These are phyloP conservation scores for Hypoxylon sp. DNA, from an alignment of 2,329 filamentous ascomycete species.

Conservation along the genomic window DNA sequence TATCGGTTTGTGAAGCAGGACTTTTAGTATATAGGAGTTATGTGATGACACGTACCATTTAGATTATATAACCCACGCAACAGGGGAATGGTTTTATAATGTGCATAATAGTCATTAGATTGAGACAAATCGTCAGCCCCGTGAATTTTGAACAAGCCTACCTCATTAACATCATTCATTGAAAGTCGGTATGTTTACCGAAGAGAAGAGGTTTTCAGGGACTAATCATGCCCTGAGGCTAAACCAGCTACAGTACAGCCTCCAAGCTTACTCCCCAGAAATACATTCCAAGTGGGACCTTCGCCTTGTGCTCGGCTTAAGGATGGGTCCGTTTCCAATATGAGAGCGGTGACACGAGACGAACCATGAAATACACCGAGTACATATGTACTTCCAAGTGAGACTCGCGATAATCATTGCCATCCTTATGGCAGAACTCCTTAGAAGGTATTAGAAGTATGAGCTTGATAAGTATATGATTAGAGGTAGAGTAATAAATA, in stretches of 20 bases:
- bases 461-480: neutral
- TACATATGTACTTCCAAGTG: neutral
- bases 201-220: conserved; percentile 23
- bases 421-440: conserved; percentile 9
- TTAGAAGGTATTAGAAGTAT: conserved; percentile 1
- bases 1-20: conserved; percentile 10
- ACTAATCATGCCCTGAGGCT: conserved; percentile 32
- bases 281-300: conserved; percentile 30
- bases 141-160: neutral
- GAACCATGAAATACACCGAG: neutral
- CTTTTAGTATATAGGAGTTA: conserved; percentile 11
- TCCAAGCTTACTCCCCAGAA: conserved; percentile 24
- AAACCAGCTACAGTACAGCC: conserved; percentile 23
- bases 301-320: conserved; percentile 33
- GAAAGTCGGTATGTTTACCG: conserved; percentile 25
- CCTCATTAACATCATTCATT: conserved; percentile 1
- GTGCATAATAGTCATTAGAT: neutral
- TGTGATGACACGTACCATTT: neutral
- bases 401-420: conserved; percentile 5
- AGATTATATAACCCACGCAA: conserved; percentile 10
- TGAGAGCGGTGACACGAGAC: conserved; percentile 41
- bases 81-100: neutral
- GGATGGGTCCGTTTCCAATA: conserved; percentile 17
- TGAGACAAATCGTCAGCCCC: conserved; percentile 14
- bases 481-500: neutral